A percentile compares a stretch with the other conserved stretches of the same genome.
These are phyloP conservation scores for Suhomyces kilbournensis DNA, from an alignment of 805 yeast genomes.

Conservation along the genomic window DNA sequence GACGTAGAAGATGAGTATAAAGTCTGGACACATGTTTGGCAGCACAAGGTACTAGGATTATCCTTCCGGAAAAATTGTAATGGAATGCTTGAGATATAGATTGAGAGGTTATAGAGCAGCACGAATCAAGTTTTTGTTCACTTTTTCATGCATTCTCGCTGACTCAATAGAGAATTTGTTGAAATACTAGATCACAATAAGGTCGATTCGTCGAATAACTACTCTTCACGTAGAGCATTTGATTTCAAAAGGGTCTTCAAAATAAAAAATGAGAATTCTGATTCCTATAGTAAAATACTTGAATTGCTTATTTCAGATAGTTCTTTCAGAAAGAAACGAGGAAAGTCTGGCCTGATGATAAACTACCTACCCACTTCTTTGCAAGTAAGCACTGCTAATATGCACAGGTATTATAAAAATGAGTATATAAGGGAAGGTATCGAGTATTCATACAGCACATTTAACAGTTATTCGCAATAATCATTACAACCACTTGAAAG, in stretches of 20 bases:
- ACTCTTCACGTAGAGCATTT: background rate
- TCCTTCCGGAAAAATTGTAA: constrained; percentile 9
- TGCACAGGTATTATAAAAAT: constrained; percentile 5
- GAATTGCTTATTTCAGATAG: background rate
- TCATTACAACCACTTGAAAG: background rate
- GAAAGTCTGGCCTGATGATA: background rate
- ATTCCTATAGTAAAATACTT: background rate
- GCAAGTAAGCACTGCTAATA: background rate
- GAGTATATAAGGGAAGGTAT: background rate
- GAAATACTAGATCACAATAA: constrained; percentile 1
- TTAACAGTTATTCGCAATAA: background rate
- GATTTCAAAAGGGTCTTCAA: constrained; percentile 4
- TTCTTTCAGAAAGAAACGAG: background rate
- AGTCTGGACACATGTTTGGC: constrained; percentile 8
- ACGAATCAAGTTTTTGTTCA: constrained; percentile 5
- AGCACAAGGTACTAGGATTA: constrained; percentile 7
- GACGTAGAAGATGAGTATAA: background rate
- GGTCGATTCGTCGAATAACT: constrained; percentile 4
- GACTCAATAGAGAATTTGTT: constrained; percentile 4
- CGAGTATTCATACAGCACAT: constrained; percentile 2
- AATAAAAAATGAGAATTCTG: background rate
- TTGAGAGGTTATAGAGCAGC: constrained; percentile 4
- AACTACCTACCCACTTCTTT: background rate
- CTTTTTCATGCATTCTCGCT: constrained; percentile 2
- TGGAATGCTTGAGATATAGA: constrained; percentile 7